Conservation (phyloP, 2,329 filamentous ascomycete genomes). For the Alternaria sp. region DNA sequence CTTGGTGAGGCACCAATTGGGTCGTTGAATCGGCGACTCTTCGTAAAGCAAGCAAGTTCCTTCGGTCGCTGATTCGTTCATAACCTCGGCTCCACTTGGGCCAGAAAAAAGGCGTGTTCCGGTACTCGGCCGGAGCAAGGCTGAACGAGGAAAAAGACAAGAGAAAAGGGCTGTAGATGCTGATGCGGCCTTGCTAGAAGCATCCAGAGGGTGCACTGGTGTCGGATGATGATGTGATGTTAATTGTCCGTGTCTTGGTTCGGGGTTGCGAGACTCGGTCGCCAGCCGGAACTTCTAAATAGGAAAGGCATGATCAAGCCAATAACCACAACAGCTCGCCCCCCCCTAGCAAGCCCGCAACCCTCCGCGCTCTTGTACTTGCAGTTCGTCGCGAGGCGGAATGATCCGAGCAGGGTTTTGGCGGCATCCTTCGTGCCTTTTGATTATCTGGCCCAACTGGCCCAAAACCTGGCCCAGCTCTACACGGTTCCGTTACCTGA, state of each 20-base stretch:
- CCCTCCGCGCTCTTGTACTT: slow-evolving; percentile 35
- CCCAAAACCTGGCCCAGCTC: slow-evolving; percentile 35
- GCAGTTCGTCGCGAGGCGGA: slow-evolving; percentile 32
- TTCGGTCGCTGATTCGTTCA: slow-evolving; percentile 39
- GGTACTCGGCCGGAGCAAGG: slow-evolving; percentile 40
- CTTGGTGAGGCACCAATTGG: slow-evolving; percentile 36
- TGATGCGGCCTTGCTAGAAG: slow-evolving; percentile 27
- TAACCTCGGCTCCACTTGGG: slow-evolving; percentile 37
- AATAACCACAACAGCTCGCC: slow-evolving; percentile 31
- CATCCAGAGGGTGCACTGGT: slow-evolving; percentile 17
- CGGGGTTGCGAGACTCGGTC: slow-evolving; percentile 17
- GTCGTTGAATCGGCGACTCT: slow-evolving; percentile 37
- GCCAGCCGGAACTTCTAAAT: slow-evolving; percentile 26
- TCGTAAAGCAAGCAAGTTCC: slow-evolving; percentile 41
- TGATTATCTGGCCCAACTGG: slow-evolving; percentile 41
- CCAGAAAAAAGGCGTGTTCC: slow-evolving; percentile 37
- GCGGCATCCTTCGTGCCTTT: slow-evolving; percentile 43
- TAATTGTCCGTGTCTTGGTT: slow-evolving; percentile 6
- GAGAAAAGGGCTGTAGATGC: slow-evolving; percentile 21
- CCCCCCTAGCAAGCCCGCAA: slow-evolving; percentile 25
- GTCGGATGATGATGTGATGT: slow-evolving; percentile 19
- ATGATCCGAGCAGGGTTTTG: slow-evolving; percentile 47
- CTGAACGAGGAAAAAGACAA: slow-evolving; percentile 33
- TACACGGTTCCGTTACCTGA: slow-evolving; percentile 36
- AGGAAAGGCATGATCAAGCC: slow-evolving; percentile 40